phyloP scores from a whole-genome alignment of 2,329 filamentous ascomycete genomes.

The Penicillium olsonii region DNA sequence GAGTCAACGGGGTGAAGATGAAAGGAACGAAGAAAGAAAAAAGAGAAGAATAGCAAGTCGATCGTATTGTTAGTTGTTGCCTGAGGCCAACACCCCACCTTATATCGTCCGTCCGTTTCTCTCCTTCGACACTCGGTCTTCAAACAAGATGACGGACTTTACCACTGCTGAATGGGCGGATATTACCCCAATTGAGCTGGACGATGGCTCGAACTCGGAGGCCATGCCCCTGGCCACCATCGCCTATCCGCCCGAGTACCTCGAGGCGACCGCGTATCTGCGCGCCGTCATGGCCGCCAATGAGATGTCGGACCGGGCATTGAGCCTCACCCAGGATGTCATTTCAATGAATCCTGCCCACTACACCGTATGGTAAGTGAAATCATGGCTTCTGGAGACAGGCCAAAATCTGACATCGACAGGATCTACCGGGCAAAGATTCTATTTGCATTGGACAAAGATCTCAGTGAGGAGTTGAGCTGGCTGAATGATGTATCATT shows the following conservation, averaged over 20 bases:
- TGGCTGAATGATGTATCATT: slow-evolving; percentile 88
- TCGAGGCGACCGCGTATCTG: slow-evolving; percentile 89
- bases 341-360: slow-evolving; percentile 94
- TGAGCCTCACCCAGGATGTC: slow-evolving; percentile 83
- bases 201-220: slow-evolving; percentile 65
- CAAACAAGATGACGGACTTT: slow-evolving; percentile 44
- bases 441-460: slow-evolving; percentile 65
- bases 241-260: slow-evolving; percentile 85
- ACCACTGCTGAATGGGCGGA: slow-evolving; percentile 80
- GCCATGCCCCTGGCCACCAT: slow-evolving; percentile 80
- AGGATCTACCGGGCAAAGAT: slow-evolving; percentile 84
- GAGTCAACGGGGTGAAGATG: background rate
- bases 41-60: slow-evolving; percentile 12
- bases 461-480: slow-evolving; percentile 70
- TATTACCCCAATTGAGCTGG: slow-evolving; percentile 76
- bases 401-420: slow-evolving; percentile 14
- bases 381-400: background rate
- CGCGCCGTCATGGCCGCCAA: slow-evolving; percentile 88
- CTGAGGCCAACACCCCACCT: slow-evolving; percentile 27
- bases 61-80: slow-evolving; percentile 24
- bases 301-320: slow-evolving; percentile 76
- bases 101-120: slow-evolving; percentile 3
- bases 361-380: slow-evolving; percentile 84
- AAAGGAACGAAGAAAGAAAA: too few relatives aligned
- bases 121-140: background rate